Base-by-base conservation (phyloP, 768 basidiomycete species). In the Mycena venus region DNA sequence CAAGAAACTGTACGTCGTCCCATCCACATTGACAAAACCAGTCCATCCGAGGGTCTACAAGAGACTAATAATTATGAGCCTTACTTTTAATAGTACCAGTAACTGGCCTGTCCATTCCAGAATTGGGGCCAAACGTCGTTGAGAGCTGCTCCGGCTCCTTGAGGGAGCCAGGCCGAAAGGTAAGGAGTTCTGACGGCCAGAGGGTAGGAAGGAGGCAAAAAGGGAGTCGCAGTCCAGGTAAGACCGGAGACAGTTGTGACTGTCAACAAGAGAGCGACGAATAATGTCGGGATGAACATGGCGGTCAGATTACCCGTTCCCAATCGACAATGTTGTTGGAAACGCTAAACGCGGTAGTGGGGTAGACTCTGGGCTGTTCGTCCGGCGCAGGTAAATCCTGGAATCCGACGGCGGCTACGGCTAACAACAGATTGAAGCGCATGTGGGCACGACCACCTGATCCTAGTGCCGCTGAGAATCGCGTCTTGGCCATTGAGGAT, bases 131-230 rank as follows among this genome's bases (percentile, higher is more conserved):
- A 93, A 29, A 81, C 90, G 55, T 83, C 89, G 77, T 89, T 88
- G 65, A 88, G 78, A 34, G 87, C 85, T 21, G 82, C 82, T 25
- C 85, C 90, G 75, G 84, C 67, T 25, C 89, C 89, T 76, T 91
- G 91, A 1, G 88, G 83, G 21, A 93, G 86, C 92, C 92, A 93
- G 1, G 90, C 88, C 23, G 90, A 91, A 47, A 94, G 80, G 77
- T 93, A 94, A 2, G 92, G 92, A 2, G 90, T 85, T 53, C 90
- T 88, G 25, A 93, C 91, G 19, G 91, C 92, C 29, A 93, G 87
- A 38, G 92, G 92, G 59, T 91, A 84, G 5, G 91, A 86, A 11
- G 89, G 83, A 32, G 91, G 92, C 64, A 88, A 90, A 78, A 90
- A 90, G 6, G 90, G 89, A 10, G 85, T 85, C 3, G 88, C 84